Conservation (phyloP, 78 protist genomes). For the Monosiga brevicollis region DNA sequence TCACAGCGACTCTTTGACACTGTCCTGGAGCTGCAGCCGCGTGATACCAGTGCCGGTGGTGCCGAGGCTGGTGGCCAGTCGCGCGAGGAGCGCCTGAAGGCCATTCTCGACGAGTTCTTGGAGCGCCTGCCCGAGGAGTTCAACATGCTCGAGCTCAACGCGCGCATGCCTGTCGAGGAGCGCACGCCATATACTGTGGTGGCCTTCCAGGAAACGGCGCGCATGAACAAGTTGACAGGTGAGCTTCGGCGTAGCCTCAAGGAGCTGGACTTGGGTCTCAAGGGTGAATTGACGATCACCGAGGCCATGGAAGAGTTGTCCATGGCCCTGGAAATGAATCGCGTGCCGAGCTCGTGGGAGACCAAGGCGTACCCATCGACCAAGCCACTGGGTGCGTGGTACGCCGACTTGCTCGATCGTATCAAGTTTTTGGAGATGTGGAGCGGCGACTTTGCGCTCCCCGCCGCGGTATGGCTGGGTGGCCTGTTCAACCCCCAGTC, state of each 20-base stretch:
- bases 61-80: constrained; percentile 19
- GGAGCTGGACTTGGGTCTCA: constrained; percentile 52
- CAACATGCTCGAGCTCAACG: constrained; percentile 22
- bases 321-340: constrained; percentile 19
- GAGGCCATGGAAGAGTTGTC: constrained; percentile 40
- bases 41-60: background rate
- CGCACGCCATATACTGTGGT: constrained; percentile 45
- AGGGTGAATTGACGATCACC: constrained; percentile 61
- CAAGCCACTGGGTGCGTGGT: constrained; percentile 31
- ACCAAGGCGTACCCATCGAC: constrained; percentile 51
- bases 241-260: constrained; percentile 43
- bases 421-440: constrained; percentile 25
- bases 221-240: constrained; percentile 49
- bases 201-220: constrained; percentile 64
- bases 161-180: constrained; percentile 18
- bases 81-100: constrained; percentile 20
- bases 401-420: constrained; percentile 25
- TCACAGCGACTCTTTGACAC: constrained; percentile 48
- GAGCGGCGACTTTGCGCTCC: constrained; percentile 39
- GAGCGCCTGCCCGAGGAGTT: constrained; percentile 8
- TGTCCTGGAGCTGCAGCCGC: constrained; percentile 56
- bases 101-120: constrained; percentile 31
- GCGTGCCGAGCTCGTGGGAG: constrained; percentile 50
- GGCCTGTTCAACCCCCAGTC: constrained; percentile 70
- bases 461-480: constrained; percentile 46